Conservation (phyloP, 192 early-diverging fungal species). For the Umbelopsis ramanniana region DNA sequence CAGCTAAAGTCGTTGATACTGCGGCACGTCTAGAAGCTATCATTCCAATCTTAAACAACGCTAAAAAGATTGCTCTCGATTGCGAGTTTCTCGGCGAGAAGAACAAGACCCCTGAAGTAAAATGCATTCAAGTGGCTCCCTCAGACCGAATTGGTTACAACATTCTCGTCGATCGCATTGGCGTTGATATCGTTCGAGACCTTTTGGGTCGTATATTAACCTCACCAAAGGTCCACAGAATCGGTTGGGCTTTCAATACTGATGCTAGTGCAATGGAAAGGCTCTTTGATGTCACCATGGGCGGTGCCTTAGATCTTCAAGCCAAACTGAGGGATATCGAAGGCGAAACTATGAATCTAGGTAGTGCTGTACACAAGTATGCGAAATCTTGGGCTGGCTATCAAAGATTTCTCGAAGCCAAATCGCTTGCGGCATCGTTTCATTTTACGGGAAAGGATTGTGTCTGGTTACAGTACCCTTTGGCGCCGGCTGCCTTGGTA, state of each 20-base stretch:
- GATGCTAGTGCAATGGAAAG: slow-evolving; percentile 37
- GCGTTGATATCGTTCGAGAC: neutral
- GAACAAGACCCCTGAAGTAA: slow-evolving; percentile 26
- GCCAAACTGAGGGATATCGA: slow-evolving; percentile 20
- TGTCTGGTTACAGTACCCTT: slow-evolving; percentile 31
- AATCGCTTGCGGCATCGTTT: slow-evolving; percentile 17
- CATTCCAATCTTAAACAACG: neutral
- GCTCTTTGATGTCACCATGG: slow-evolving; percentile 11
- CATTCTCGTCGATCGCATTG: slow-evolving; percentile 27
- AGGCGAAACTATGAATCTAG: slow-evolving; percentile 24
- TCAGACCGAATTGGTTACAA: slow-evolving; percentile 31
- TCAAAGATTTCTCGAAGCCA: slow-evolving; percentile 32
- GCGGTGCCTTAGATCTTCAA: slow-evolving; percentile 38
- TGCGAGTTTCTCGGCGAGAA: slow-evolving; percentile 39
- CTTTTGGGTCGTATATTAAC: neutral
- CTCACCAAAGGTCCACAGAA: neutral
- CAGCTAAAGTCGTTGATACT: slow-evolving; percentile 22
- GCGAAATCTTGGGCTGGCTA: slow-evolving; percentile 32
- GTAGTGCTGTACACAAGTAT: slow-evolving; percentile 27
- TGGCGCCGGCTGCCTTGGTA: slow-evolving; percentile 30
- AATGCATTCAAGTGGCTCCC: slow-evolving; percentile 36
- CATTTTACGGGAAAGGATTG: slow-evolving; percentile 20
- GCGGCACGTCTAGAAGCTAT: slow-evolving; percentile 24
- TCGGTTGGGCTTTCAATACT: slow-evolving; percentile 35
- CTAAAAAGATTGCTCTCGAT: slow-evolving; percentile 28